Conservation (phyloP, 2,329 filamentous ascomycete genomes). For the Nannizziopsis arthrosporioides region DNA sequence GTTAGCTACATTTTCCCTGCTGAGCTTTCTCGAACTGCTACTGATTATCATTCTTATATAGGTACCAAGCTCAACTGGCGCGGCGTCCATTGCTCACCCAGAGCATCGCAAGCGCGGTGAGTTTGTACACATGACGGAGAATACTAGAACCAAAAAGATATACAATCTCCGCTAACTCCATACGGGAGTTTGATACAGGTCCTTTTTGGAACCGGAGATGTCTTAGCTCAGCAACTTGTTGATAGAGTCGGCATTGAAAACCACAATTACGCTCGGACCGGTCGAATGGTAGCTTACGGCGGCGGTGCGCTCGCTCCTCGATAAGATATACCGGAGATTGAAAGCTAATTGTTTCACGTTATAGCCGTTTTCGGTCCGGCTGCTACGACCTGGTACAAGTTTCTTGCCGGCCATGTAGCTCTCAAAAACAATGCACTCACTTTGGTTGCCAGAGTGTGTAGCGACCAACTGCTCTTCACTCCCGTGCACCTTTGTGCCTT, state of each 20-base stretch:
- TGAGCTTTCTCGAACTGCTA: not conserved
- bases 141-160: not conserved
- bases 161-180: not conserved
- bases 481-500: slow-evolving; percentile 74
- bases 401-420: slow-evolving; percentile 63
- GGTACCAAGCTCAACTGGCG: slow-evolving; percentile 79
- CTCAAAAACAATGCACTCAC: slow-evolving; percentile 53
- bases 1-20: slow-evolving; percentile 18
- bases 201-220: slow-evolving; percentile 84
- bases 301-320: slow-evolving; percentile 27
- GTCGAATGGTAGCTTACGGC: slow-evolving; percentile 40
- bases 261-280: slow-evolving; percentile 51
- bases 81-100: slow-evolving; percentile 78
- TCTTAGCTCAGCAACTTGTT: slow-evolving; percentile 80
- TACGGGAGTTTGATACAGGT: slow-evolving; percentile 38
- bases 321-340: not conserved
- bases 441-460: slow-evolving; percentile 63
- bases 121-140: slow-evolving; percentile 11
- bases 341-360: slow-evolving; percentile 1
- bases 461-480: slow-evolving; percentile 74
- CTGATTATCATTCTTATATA: slow-evolving; percentile 19
- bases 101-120: slow-evolving; percentile 69
- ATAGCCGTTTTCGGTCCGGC: slow-evolving; percentile 73
- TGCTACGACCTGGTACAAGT: slow-evolving; percentile 73
- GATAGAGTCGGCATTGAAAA: slow-evolving; percentile 66